Evolutionary conservation across 768 basidiomycete genomes (phyloP).

Genomic region (Mrakia hoshinonis): DNA sequence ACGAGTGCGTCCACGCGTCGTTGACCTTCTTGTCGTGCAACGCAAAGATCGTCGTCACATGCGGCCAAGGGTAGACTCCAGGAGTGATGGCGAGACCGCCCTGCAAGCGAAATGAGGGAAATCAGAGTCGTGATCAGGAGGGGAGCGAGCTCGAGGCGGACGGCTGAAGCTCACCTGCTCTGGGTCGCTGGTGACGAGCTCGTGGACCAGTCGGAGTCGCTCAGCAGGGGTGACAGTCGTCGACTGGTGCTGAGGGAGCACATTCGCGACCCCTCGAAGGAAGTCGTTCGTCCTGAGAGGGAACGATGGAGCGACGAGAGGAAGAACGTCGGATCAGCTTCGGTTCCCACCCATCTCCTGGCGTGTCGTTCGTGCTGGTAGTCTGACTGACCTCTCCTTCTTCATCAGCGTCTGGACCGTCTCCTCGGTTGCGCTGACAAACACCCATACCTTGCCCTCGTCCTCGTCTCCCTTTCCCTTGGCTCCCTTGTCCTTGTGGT

Average conservation of each 20-base stretch:
- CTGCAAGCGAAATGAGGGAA: neutral
- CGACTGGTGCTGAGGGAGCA: conserved; percentile 44
- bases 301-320: neutral
- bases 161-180: conserved; percentile 15
- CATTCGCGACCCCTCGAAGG: conserved; percentile 44
- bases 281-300: conserved; percentile 32
- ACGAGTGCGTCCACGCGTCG: conserved; percentile 63
- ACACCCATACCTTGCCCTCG: conserved; percentile 18
- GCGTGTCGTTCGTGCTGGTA: neutral
- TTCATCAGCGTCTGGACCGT: conserved; percentile 11
- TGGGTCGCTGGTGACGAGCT: conserved; percentile 50
- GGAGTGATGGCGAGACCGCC: conserved; percentile 25
- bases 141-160: neutral
- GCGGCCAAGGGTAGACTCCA: conserved; percentile 25
- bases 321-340: neutral
- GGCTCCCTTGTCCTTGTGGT: neutral
- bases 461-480: neutral
- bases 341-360: neutral
- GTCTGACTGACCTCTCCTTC: conserved; percentile 20
- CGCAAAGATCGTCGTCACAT: conserved; percentile 54
- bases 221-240: conserved; percentile 56
- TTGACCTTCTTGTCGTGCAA: conserved; percentile 75
- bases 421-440: conserved; percentile 18
- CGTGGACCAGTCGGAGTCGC: conserved; percentile 67
- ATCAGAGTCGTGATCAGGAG: neutral